phyloP scores from a whole-genome alignment of 345 rosid species.

The Cardamine chenopodiifolia region DNA sequence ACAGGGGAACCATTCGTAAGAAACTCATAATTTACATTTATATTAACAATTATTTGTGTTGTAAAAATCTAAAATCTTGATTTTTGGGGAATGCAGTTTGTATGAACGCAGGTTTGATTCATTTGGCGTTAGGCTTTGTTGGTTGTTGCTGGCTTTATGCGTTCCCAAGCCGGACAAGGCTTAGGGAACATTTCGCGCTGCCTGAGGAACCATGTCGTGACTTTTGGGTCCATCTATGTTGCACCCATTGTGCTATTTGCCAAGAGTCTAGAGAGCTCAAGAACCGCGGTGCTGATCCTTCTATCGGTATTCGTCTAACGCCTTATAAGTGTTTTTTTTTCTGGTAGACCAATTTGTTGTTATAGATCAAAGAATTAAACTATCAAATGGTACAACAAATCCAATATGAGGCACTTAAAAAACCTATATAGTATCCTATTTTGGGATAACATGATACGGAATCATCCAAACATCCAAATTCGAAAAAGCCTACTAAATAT shows the following conservation, averaged over 20 bases:
- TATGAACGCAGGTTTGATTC: slow-evolving; percentile 39
- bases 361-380: background rate
- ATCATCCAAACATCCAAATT: too few species aligned
- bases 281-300: slow-evolving; percentile 57
- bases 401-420: background rate
- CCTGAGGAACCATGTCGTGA: slow-evolving; percentile 62
- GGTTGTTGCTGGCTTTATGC: slow-evolving; percentile 52
- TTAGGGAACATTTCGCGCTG: slow-evolving; percentile 49
- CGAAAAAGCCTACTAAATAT: too few species aligned
- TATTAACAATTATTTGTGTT: background rate
- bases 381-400: background rate
- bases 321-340: background rate
- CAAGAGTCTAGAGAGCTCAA: slow-evolving; percentile 65
- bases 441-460: too few species aligned
- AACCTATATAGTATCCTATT: too few species aligned
- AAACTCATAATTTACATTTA: background rate
- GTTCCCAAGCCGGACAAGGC: slow-evolving; percentile 42
- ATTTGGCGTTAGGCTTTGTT: slow-evolving; percentile 44
- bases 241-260: slow-evolving; percentile 52
- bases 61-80: background rate
- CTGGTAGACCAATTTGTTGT: background rate
- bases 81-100: slow-evolving; percentile 38
- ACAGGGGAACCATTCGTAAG: slow-evolving; percentile 57
- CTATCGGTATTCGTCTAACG: slow-evolving; percentile 42
- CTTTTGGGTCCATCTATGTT: slow-evolving; percentile 46